A percentile compares a stretch with the other conserved stretches of the same genome.
phyloP scores from a whole-genome alignment of 306 rosid species.

The Biancaea sappan region DNA sequence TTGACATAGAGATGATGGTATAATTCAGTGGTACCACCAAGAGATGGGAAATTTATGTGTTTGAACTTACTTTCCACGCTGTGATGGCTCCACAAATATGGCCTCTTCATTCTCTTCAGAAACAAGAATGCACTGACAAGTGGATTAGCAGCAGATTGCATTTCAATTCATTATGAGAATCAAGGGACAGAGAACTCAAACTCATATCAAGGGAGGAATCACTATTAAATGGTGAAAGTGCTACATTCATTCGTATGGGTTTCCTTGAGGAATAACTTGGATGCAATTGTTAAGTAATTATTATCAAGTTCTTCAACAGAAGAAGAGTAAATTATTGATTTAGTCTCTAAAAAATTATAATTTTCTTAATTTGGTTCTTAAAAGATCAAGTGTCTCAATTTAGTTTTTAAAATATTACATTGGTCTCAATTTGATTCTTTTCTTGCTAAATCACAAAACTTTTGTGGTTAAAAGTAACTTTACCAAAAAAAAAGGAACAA shows the following conservation, averaged over 20 bases:
- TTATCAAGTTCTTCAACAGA: too few species aligned
- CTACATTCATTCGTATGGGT: neutral
- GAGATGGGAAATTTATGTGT: neutral
- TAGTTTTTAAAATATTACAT: too few species aligned
- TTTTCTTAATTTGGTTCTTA: too few species aligned
- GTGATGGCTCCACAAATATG: slow-evolving; percentile 61
- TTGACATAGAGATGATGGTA: slow-evolving; percentile 8
- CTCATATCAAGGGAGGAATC: neutral
- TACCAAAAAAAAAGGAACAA: too few species aligned
- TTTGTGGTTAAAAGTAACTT: too few species aligned
- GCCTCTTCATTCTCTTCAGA: slow-evolving; percentile 91
- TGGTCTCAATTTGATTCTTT: too few species aligned
- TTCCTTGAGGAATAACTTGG: neutral
- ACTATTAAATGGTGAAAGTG: neutral
- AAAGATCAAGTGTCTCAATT: too few species aligned
- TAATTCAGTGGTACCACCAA: neutral
- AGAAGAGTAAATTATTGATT: too few species aligned
- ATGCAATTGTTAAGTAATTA: too few species aligned
- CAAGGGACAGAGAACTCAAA: slow-evolving; percentile 6
- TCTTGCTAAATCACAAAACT: too few species aligned
- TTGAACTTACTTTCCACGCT: slow-evolving; percentile 50
- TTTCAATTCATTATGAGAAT: neutral
- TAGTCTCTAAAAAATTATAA: too few species aligned
- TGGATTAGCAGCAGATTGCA: slow-evolving; percentile 21
- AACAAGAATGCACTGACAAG: slow-evolving; percentile 79